These are phyloP conservation scores for Volvariella surrecta DNA, from an alignment of 1,284 basidiomycete species.

Conservation along the genomic window DNA sequence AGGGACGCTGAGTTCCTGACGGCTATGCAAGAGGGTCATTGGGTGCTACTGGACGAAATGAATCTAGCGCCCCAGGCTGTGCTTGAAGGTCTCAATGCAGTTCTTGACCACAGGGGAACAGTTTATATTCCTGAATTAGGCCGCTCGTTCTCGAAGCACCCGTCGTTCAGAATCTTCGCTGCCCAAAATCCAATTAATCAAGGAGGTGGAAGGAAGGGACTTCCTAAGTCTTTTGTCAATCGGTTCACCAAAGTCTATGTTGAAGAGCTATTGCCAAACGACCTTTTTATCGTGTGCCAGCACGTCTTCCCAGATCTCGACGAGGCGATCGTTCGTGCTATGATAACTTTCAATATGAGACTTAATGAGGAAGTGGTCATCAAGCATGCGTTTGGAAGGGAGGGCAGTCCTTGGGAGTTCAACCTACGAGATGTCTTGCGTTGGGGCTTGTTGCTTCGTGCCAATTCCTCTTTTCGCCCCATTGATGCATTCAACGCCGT, in stretches of 20 bases:
- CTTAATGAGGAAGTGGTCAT: slow-evolving; percentile 69
- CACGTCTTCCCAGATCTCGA: slow-evolving; percentile 66
- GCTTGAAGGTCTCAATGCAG: slow-evolving; percentile 94
- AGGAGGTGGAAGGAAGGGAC: slow-evolving; percentile 95
- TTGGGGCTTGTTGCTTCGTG: slow-evolving; percentile 65
- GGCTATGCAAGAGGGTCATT: slow-evolving; percentile 89
- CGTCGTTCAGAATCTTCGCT: slow-evolving; percentile 92
- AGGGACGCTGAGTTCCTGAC: slow-evolving; percentile 94
- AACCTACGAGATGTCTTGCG: slow-evolving; percentile 94
- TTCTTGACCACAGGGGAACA: slow-evolving; percentile 92
- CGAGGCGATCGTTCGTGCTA: slow-evolving; percentile 47
- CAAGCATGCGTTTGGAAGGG: slow-evolving; percentile 66
- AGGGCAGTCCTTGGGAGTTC: slow-evolving; percentile 97
- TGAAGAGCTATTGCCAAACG: slow-evolving; percentile 76
- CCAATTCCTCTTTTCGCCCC: slow-evolving; percentile 33
- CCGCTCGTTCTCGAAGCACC: slow-evolving; percentile 83
- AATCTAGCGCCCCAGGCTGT: slow-evolving; percentile 95
- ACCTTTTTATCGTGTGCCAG: slow-evolving; percentile 76
- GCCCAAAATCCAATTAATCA: slow-evolving; percentile 97
- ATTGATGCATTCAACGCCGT: slow-evolving; percentile 58
- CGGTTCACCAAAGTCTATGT: slow-evolving; percentile 97
- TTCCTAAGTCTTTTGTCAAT: slow-evolving; percentile 97
- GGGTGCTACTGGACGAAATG: slow-evolving; percentile 99
- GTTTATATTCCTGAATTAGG: slow-evolving; percentile 96
- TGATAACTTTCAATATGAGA: slow-evolving; percentile 81